Conservation (phyloP, 371 early-diverging fungal genomes). For the Cokeromyces recurvatus region DNA sequence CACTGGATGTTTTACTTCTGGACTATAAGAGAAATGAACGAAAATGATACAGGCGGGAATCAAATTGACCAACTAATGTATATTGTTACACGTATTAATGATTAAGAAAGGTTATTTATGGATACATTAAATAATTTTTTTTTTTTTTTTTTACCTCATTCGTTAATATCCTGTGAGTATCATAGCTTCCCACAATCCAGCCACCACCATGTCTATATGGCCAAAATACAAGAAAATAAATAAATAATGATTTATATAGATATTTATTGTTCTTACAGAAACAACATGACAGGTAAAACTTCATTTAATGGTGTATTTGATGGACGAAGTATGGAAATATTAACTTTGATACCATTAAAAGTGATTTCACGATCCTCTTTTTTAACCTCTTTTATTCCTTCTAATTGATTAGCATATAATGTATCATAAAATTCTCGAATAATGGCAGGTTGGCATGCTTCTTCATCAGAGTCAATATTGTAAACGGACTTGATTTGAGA, state of each 20-base stretch:
- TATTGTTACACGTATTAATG: too few relatives aligned
- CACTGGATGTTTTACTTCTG: conserved; percentile 25
- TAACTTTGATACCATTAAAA: conserved; percentile 1
- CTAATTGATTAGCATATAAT: background rate
- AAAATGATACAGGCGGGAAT: conserved; percentile 17
- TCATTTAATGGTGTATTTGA: conserved; percentile 6
- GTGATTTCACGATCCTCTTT: conserved; percentile 7
- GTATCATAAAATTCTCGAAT: conserved; percentile 2
- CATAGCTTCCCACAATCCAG: conserved; percentile 5
- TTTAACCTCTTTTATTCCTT: background rate
- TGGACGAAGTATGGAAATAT: conserved; percentile 11
- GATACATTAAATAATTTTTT: too few relatives aligned
- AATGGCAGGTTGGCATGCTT: conserved; percentile 4
- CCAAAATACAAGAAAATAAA: background rate
- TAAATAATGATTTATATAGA: too few relatives aligned
- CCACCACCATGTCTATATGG: conserved; percentile 16
- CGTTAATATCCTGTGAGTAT: conserved; percentile 4
- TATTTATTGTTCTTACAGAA: too few relatives aligned
- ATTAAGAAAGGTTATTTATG: too few relatives aligned
- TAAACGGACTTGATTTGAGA: background rate
- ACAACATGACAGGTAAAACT: conserved; percentile 12
- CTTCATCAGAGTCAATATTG: conserved; percentile 1
- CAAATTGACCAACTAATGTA: conserved; percentile 12
- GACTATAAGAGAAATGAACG: conserved; percentile 17
- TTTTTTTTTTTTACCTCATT: conserved; percentile 9